Evolutionary conservation across 495 filamentous ascomycete species (phyloP), one percentile per base, ranked within the genome.

Genomic region (Cenococcum geophilum): DNA sequence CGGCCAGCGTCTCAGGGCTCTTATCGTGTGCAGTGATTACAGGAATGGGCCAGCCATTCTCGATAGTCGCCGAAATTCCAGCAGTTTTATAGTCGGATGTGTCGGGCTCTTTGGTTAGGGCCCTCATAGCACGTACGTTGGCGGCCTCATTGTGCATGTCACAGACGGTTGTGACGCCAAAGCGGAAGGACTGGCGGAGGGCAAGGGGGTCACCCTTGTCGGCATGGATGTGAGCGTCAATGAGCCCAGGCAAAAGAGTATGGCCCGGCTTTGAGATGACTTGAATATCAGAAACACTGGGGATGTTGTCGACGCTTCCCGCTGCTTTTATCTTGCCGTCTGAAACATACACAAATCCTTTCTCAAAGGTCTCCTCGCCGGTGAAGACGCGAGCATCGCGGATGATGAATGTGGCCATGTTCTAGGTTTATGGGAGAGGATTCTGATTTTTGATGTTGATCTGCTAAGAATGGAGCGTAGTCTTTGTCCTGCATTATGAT

Each of bases 171-270:
- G 71, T 75, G 12, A 73, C 63, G 5, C 73, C 73, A 57, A 75
- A 75, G 10, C 65, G 60, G 8, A 75, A 53, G 12, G 71, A 65
- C 52, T 75, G 73, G 16, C 64, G 61, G 16, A 75, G 59, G 16
- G 71, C 72, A 3, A 70, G 58, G 12, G 66, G 60, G 36, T 71
- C 70, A 25, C 58, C 70, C 12, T 49, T 66, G 62, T 72, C 64
- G 51, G 66, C 68, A 36, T 76, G 72, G 23, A 73, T 70, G 51
- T 76, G 72, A 49, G 55, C 59, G 48, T 74, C 73, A 48, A 75
- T 76, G 18, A 76, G 58, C 14, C 72, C 73, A 2, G 72, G 72
- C 2, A 76, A 58, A 2, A 76, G 42, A 0, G 72, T 73, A 36
- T 74, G 70, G 54, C 67, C 66, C 4, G 73, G 70, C 53, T 72